Evolutionary conservation across 805 yeast genomes (phyloP), one percentile per base, ranked within the genome.

Genomic region (Candida insectorum): DNA sequence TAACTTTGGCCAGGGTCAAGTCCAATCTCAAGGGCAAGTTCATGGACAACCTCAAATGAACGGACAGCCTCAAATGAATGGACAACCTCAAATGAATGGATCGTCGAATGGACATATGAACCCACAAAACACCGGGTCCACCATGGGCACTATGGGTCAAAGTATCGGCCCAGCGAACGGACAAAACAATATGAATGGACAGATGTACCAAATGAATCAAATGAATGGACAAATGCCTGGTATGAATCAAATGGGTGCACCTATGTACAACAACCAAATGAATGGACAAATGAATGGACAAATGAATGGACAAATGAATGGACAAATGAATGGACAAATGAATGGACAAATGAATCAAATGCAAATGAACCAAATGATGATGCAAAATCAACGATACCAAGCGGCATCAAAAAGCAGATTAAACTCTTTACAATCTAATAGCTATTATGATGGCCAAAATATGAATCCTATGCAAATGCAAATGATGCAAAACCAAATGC

Each of bases 361-460:
- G 33, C 19, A 24, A 12, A 30, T 35, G 34, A 31, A 27, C 30
- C 36, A 20, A 28, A 31, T 13, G 24, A 6, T 8, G 5, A 13
- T 20, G 26, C 27, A 29, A 13, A 17, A 31, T 31, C 28, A 39
- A 32, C 16, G 22, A 19, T 29, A 32, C 34, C 28, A 17, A 30
- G 28, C 24, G 7, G 24, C 26, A 15, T 26, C 34, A 7, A 34
- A 39, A 28, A 30, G 37, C 15, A 40, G 45, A 22, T 35, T 40
- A 26, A 44, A 44, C 26, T 41, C 48, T 12, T 33, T 41, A 24
- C 45, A 41, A 20, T 37, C 41, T 9, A 40, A 39, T 12, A 32
- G 31, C 22, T 32, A 36, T 25, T 38, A 35, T 21, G 45, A 41
- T 21, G 33, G 24, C 26, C 34, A 20, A 8, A 8, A 20, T 8